Base-by-base conservation (phyloP, 495 filamentous ascomycete genomes). In the Penicillium longicatenatum region DNA sequence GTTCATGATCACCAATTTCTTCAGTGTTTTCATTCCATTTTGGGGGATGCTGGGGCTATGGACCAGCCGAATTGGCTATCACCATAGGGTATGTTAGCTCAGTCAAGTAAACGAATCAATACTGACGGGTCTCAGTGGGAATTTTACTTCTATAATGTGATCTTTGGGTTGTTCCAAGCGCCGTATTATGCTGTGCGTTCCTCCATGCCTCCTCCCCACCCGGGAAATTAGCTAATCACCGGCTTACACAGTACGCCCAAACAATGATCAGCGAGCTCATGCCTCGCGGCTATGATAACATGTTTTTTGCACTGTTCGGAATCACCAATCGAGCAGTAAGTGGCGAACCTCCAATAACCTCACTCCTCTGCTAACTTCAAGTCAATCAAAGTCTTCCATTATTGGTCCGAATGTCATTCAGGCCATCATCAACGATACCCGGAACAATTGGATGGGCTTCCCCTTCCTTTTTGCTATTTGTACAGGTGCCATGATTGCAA, bases 241-340 rank as follows among this genome's bases (percentile, higher is more conserved):
- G 17, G 4, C 6, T 16, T 19, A 11, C 26, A 26, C 52, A 78
- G 71, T 82, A 82, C 53, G 71, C 76, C 10, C 79, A 82, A 71
- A 82, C 76, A 19, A 81, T 82, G 79, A 79, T 82, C 50, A 78
- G 74, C 42, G 78, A 82, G 47, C 69, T 82, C 11, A 80, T 77
- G 58, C 79, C 79, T 2, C 68, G 67, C 5, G 78, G 79, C 11
- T 81, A 79, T 46, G 79, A 82, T 53, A 80, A 81, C 31, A 78
- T 82, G 74, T 80, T 82, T 61, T 82, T 82, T 41, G 75, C 76
- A 4, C 60, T 82, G 0, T 82, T 82, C 58, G 77, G 78, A 16
- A 80, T 82, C 52, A 82, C 78, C 9, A 81, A 79, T 50, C 73
- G 78, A 17, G 75, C 75, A 17, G 78, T 80, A 57, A 65, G 78